Evolutionary conservation across 805 yeast species (phyloP), one percentile per base, ranked within the genome.

Genomic region (Tetrapisispora namnaoensis): DNA sequence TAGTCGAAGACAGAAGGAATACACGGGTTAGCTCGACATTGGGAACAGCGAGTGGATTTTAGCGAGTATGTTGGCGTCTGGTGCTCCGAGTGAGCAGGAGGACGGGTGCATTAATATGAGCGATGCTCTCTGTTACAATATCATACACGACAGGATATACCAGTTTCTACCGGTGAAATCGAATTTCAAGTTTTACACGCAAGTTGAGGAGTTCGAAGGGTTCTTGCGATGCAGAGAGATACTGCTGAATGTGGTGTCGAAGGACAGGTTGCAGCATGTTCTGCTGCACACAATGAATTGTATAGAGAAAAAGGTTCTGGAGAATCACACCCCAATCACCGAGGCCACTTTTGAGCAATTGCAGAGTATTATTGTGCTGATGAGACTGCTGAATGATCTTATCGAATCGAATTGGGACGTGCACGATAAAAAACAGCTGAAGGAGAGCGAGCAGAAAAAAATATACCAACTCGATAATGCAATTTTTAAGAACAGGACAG

Each of bases 361-460:
- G n/a, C 53, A 53, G 24, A 57, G 79, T 0, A 53, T 72, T 1
- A 54, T 67, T n/a, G 55, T 70, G 1, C 43, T 74, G 2, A 50
- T 72, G 9, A 59, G 70, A 46, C 59, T 75, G 24, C 44, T 74
- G 32, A 61, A 70, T 4, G 73, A 70, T 48, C 51, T 70, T n/a
- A 52, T 63, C 7, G 72, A 69, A 48, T 54, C 57, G 20, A 61
- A 60, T 45, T 71, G 75, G 75, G 66, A 61, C 22, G 37, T 55
- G 13, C 56, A 53, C 45, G 70, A 67, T 42, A 64, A 63, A 13
- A 46, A 32, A 2, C 34, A 46, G 2, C 42, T 49, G 13, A 49
- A 61, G 58, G 56, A 46, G 46, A 50, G 20, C 56, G 62, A 13
- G 52, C 59, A 42, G 50, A 45, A 30, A 39, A 17, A 20, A 2